These are phyloP conservation scores for Ceratobasidium sp. DNA, from an alignment of 1,284 basidiomycete species.

Conservation along the genomic window DNA sequence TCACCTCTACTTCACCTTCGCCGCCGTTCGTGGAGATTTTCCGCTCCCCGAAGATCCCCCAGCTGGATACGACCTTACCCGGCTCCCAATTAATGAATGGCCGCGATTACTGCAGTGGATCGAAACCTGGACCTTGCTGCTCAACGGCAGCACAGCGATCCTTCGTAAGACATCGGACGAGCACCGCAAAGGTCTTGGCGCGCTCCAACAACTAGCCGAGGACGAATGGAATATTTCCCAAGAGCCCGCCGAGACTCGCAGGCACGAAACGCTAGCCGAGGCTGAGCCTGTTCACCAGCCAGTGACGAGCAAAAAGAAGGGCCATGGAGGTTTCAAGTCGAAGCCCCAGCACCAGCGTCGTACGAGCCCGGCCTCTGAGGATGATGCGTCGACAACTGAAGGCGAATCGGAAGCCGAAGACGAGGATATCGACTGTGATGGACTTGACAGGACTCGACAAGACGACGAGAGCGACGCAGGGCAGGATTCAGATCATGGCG, in stretches of 20 bases:
- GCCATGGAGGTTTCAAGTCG: background rate
- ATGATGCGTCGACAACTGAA: too few species aligned
- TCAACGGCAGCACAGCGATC: background rate
- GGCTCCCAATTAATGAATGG: background rate
- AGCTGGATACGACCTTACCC: background rate
- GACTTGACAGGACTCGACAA: background rate
- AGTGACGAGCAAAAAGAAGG: background rate
- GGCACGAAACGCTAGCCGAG: background rate
- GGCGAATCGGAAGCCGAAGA: background rate
- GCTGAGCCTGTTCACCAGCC: background rate
- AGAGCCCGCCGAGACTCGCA: background rate
- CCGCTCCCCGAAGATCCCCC: background rate
- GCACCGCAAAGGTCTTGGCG: background rate
- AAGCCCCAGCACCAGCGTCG: background rate
- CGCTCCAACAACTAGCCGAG: background rate
- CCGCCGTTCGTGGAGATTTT: background rate
- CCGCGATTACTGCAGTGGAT: background rate
- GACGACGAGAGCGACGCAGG: background rate
- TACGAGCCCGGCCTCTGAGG: background rate
- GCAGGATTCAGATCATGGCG: background rate
- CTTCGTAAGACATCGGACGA: background rate
- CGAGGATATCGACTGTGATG: background rate
- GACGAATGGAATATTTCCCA: background rate
- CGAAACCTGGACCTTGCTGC: background rate
- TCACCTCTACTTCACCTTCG: background rate